Evolutionary conservation across 352 stramenopile species (phyloP), one percentile per base, ranked within the genome.

Genomic region (Elongisporangium anandrum): DNA sequence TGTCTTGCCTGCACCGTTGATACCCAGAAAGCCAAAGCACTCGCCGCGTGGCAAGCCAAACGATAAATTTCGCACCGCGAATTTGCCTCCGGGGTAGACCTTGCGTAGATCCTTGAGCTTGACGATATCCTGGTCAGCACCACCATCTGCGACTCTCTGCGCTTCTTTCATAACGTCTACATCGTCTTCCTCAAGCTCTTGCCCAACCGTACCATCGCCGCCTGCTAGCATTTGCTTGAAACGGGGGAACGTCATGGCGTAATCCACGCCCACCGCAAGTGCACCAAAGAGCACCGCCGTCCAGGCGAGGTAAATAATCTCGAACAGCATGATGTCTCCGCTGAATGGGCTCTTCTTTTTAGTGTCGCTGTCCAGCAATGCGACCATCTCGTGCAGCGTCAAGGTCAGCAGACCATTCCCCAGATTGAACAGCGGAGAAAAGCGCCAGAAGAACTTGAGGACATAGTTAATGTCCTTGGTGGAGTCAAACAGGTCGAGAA

Each of bases 1-100:
- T 0, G 91, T 97, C 65, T 98, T 98, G 26, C 94, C 94, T 4
- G 81, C 95, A 19, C 94, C 92, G 63, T 98, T 98, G 60, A 98
- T 94, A 1, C 95, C 95, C 4, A 98, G 75, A 59, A 97, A 95
- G 1, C 95, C 95, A 68, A 98, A 98, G 57, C 92, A 97, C 56
- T 98, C 89, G 22, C 95, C 92, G 2, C 73, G 69, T 23, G 72
- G 70, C 26, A 97, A 59, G 21, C 79, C 85, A 39, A 97, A 94
- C 2, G 79, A 90, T 19, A 97, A 54, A 45, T 88, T 70, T 21
- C 70, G 60, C 53, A 96, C 83, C 5, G 86, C 92, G 17, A 94
- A 79, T 63, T 96, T 97, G 49, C 63, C 62, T 15, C 66, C 66
- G 13, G 57, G 65, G 52, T 81, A 86, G 10, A 86, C 71, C 19